phyloP scores from a whole-genome alignment of 768 basidiomycete species.

The Kwoniella dejecticola region DNA sequence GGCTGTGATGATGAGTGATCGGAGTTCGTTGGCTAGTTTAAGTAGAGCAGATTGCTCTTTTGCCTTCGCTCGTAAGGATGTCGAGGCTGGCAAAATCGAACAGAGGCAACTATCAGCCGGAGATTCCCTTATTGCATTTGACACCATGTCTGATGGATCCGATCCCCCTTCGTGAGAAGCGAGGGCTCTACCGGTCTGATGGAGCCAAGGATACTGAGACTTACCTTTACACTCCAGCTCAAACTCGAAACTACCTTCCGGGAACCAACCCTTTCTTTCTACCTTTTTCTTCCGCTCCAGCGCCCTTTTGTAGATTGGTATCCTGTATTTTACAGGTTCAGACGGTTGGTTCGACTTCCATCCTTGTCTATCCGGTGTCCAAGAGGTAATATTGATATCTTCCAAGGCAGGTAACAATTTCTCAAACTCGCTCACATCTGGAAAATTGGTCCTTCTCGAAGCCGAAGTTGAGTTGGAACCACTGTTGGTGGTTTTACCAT shows the following conservation, averaged over 20 bases:
- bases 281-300: conserved; percentile 25
- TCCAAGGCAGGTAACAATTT: conserved; percentile 43
- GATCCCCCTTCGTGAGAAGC: too few relatives aligned
- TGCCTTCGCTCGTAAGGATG: conserved; percentile 8
- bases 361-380: conserved; percentile 42
- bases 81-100: conserved; percentile 26
- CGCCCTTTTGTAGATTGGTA: conserved; percentile 13
- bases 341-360: conserved; percentile 28
- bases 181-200: too few relatives aligned
- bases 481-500: too few relatives aligned
- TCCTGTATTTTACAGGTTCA: conserved; percentile 10
- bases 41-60: conserved; percentile 30
- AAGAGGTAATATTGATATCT: conserved; percentile 35
- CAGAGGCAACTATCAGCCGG: not conserved
- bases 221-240: conserved; percentile 38
- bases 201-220: conserved; percentile 8
- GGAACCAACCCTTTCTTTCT: conserved; percentile 46
- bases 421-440: conserved; percentile 43
- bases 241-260: conserved; percentile 53
- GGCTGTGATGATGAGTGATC: conserved; percentile 29
- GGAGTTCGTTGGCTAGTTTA: conserved; percentile 31
- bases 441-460: conserved; percentile 19
- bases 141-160: too few relatives aligned
- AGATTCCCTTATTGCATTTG: too few relatives aligned
- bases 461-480: not conserved